These are phyloP conservation scores for Moniliella sp. DNA, from an alignment of 1,284 basidiomycete genomes.

Conservation along the genomic window DNA sequence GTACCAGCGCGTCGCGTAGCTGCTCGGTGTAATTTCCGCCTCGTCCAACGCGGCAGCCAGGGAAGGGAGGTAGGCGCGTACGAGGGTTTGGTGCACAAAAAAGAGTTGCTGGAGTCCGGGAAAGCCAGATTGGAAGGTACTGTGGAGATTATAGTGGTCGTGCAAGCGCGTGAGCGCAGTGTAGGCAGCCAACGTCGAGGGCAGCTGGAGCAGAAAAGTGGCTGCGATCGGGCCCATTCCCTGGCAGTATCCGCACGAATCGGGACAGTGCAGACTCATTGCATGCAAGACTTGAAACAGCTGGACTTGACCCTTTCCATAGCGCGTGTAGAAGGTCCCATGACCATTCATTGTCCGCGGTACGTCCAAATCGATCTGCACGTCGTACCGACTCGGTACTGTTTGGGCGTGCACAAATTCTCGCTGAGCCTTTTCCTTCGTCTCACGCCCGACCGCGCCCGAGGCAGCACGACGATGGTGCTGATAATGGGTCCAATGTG, in stretches of 20 bases:
- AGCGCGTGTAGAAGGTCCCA: conserved; percentile 78
- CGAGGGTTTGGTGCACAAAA: conserved; percentile 72
- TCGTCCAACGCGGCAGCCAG: conserved; percentile 53
- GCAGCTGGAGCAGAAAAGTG: conserved; percentile 72
- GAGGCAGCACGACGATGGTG: background rate
- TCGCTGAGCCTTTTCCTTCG: conserved; percentile 9
- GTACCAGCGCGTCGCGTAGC: conserved; percentile 97
- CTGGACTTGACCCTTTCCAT: conserved; percentile 48
- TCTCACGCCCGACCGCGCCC: background rate
- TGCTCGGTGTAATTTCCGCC: conserved; percentile 64
- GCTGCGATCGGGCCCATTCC: conserved; percentile 96
- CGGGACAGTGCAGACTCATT: conserved; percentile 59
- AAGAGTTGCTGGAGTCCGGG: conserved; percentile 82
- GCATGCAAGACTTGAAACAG: conserved; percentile 79
- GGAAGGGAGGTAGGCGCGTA: conserved; percentile 61
- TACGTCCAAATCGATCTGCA: conserved; percentile 94
- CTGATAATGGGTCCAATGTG: too few species aligned
- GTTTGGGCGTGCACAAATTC: conserved; percentile 39
- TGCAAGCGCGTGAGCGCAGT: conserved; percentile 53
- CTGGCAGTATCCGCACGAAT: conserved; percentile 81
- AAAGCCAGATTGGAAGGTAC: conserved; percentile 77
- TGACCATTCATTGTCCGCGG: conserved; percentile 88
- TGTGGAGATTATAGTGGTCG: conserved; percentile 52
- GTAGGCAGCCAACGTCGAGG: conserved; percentile 48
- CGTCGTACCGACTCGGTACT: conserved; percentile 58